Base-by-base conservation (phyloP, 2,329 filamentous ascomycete genomes). In the Verticillium zaregamsianum region DNA sequence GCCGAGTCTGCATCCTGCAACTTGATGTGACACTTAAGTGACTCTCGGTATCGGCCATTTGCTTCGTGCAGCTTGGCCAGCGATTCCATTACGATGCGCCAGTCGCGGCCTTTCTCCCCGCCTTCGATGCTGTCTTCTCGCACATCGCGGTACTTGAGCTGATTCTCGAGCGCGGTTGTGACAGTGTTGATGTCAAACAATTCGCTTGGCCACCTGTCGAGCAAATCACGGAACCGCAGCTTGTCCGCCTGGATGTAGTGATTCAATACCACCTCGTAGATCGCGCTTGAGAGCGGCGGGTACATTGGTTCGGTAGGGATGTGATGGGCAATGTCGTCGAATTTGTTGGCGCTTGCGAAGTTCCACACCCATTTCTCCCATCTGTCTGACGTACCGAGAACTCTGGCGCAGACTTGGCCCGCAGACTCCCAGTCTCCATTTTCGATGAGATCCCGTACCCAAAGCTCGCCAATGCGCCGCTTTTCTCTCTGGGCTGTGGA, bases 361-460 rank as follows among this genome's bases (percentile, higher is more conserved):
- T 86, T 89, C 86, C 91, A 96, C 5, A 96, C 90, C 93, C 94
- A 98, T 69, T 96, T 92, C 76, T 98, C 93, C 95, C 95, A 99
- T 67, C 90, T 82, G 57, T 90, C 82, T 1, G 92, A 87, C 1
- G 89, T 92, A 54, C 87, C 87, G 1, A 99, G 80, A 0, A 97
- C 93, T 70, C 89, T 92, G 15, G 90, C 91, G 62, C 93, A 94
- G 4, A 96, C 82, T 69, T 90, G 82, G 1, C 92, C 94, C 6
- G 95, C 95, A 62, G 84, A 80, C 9, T 73, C 72, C 95, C 95
- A 99, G 64, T 94, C 82, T 9, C 86, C 83, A 0, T 85, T 81
- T 39, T 88, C 85, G 37, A 97, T 85, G 37, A 98, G 83, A 69
- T 97, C 91, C 64, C 93, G 88, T 37, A 99, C 83, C 95, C 95